Evolutionary conservation across 441 rosid genomes (phyloP), one percentile per base, ranked within the genome.

Genomic region (Eruca vesicaria): DNA sequence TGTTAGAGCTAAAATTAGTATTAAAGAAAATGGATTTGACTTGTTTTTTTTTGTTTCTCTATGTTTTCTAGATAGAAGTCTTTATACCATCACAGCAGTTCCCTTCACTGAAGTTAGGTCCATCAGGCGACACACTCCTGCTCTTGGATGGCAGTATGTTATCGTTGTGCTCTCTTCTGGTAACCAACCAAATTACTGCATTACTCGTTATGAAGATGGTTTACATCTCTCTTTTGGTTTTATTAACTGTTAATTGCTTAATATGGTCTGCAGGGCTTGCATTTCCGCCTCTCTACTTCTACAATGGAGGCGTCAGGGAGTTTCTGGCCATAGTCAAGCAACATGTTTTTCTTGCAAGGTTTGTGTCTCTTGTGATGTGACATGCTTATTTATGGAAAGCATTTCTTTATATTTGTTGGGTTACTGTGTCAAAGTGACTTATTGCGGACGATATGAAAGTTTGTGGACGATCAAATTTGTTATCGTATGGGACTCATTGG

Each of bases 121-220:
- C 28, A 90, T 96, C 68, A 86, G 91, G 36, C 83, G 98, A 59
- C 97, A 94, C 70, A 88, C 90, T 74, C 99, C 98, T 7, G 80
- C 98, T 70, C 68, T 96, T 16, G 99, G 98, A 67, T 96, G 99
- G 98, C 99, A 94, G 82, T 94, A 89, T 81, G 82, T 94, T 10
- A 96, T 96, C 63, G 84, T 92, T 67, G 97, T 96, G 66, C 73
- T 92, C 79, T 87, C 98, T 62, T 87, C 99, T 82, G 99, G 99
- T 96, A 84, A 63, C 79, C n/a, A 56, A 11, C 16, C 16, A 55
- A 63, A 62, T 43, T 80, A 26, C 19, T 74, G 18, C 33, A 67
- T 63, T 1, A 2, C 36, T 41, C 48, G 19, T 57, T 6, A 26
- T 18, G 32, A 15, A 16, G 9, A 45, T 45, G 19, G 53, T 16